These are phyloP conservation scores for Lithohypha guttulata DNA, from an alignment of 2,329 filamentous ascomycete genomes.

Conservation along the genomic window DNA sequence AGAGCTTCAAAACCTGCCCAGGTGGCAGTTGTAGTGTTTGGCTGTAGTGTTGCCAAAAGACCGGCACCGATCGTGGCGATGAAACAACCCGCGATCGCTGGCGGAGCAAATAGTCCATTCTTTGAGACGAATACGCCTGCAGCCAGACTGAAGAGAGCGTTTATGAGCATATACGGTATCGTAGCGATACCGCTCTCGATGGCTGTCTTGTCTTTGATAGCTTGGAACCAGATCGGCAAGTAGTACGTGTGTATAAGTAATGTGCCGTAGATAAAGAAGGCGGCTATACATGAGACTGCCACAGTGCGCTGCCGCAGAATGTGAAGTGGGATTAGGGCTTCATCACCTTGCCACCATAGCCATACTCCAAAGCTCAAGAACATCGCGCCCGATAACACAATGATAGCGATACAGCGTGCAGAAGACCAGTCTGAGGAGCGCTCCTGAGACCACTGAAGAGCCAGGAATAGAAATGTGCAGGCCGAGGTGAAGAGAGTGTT, in stretches of 20 bases:
- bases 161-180: constrained; percentile 20
- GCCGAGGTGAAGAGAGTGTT: constrained; percentile 45
- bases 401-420: constrained; percentile 26
- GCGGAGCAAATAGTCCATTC: constrained; percentile 21
- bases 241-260: constrained; percentile 22
- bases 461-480: constrained; percentile 16
- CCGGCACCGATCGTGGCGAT: constrained; percentile 21
- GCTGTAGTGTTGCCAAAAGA: constrained; percentile 20
- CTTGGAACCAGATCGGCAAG: constrained; percentile 24
- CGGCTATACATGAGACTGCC: constrained; percentile 11
- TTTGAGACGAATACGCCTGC: constrained; percentile 18
- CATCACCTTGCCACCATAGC: constrained; percentile 19
- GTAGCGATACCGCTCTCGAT: constrained; percentile 20
- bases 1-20: constrained; percentile 25
- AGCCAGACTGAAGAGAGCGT: constrained; percentile 11
- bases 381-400: constrained; percentile 24
- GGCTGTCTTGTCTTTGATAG: constrained; percentile 17
- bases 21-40: constrained; percentile 12
- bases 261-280: constrained; percentile 18
- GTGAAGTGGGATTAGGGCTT: constrained; percentile 20
- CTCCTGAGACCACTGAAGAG: constrained; percentile 14
- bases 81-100: constrained; percentile 19
- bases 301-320: constrained; percentile 19
- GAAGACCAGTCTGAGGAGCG: constrained; percentile 24
- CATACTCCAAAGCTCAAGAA: constrained; percentile 26